Evolutionary conservation across 805 yeast genomes (phyloP), one percentile per base, ranked within the genome.

Genomic region (Jamesozyma gamospora): DNA sequence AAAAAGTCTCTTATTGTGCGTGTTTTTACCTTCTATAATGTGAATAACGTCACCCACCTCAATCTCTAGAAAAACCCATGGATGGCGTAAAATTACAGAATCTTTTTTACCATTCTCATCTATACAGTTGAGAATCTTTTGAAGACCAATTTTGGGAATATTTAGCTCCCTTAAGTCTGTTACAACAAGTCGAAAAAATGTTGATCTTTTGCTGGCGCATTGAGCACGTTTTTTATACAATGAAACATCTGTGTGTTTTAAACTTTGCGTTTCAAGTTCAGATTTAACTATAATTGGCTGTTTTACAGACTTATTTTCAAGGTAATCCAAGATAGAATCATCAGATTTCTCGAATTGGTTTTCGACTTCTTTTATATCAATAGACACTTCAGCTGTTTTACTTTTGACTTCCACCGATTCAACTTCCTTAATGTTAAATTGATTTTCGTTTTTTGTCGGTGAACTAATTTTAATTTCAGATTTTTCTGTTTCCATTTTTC

Each of bases 1-100:
- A 15, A 59, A 41, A 26, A 59, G 41, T 29, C 55, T 42, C 40
- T 53, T 53, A 41, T 58, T 49, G 19, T 47, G 46, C 28, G 37
- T 36, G 17, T 52, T 49, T 4, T 58, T 69, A 4, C 79, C 62
- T 29, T 53, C 71, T 10, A 82, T 66, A 4, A 82, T 59, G 56
- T 82, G 84, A 14, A 82, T 66, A 0, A 82, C 67, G 53, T 82
- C 88, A 5, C 69, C 70, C 1, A 53, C 53, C 32, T 66, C 60
- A 29, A 72, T 64, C 1, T 69, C 70, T 4, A 82, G 56, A 6
- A 66, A 64, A 1, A 69, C 62, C 72, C 83, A 79, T 21, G 77
- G 77, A 29, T 77, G 85, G 39, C 90, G 56, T 0, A 82, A 65
- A 2, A 79, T 62, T 0, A 82, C 52, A 28, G 71, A 73, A 3